Base-by-base conservation (phyloP, 805 yeast genomes). In the Starmerella floris region DNA sequence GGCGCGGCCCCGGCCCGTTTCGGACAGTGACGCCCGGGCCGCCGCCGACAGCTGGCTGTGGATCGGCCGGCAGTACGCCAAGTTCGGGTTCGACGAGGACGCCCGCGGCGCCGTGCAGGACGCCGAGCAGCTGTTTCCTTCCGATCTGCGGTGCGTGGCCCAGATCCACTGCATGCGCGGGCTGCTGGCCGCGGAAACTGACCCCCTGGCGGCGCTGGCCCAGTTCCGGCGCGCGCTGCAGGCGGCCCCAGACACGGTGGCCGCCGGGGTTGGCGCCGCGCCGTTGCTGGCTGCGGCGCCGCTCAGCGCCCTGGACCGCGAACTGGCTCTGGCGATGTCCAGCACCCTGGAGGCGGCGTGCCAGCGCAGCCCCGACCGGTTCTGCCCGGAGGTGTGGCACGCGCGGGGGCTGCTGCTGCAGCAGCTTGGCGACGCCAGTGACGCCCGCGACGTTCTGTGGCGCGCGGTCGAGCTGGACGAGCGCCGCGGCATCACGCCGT, bases 101-200 rank as follows among this genome's bases (percentile, higher is more conserved):
- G 75, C 87, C 1, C 76, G 76, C 52, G 76, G 72, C 44, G 79
- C 94, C 37, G 68, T 84, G 4, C 67, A 70, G 6, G 95, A 84
- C 58, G 83, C 93, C 1, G 78, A 66, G 1, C 65, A 69, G 27
- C 68, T 73, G 11, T 71, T 68, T 30, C 61, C 79, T 3, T 8
- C 16, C n/a, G 38, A 43, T 13, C 35, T 46, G 9, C n/a, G 10
- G 3, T 42, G 40, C 26, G 23, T 23, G 17, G 48, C 46, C 21
- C 40, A 30, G 9, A 23, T 0, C 37, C 44, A 32, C 30, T 43
- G 47, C 20, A 31, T 43, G 20, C 31, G 15, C 22, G 48, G 43
- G 19, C 42, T 38, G 36, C 41, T 30, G 9, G n/a, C n/a, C n/a
- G n/a, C n/a, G n/a, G 23, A 38, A 8, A 13, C 13, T 17, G 27